Conservation (phyloP, 2,329 filamentous ascomycete species). For the Falciphora oryzae region DNA sequence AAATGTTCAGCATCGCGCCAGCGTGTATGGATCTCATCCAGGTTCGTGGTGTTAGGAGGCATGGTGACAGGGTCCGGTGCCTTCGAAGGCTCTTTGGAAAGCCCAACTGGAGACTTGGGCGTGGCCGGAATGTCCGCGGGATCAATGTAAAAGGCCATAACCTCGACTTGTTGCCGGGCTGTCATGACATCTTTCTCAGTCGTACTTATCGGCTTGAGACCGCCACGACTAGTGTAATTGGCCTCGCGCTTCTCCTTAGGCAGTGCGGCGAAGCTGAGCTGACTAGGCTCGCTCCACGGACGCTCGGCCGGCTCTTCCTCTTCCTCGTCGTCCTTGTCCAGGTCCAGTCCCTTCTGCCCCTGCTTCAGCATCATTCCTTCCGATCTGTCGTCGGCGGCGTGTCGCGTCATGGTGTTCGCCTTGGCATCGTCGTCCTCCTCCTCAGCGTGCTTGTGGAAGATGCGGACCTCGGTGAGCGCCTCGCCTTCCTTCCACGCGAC, state of each 20-base stretch:
- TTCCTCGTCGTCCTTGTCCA: constrained; percentile 53
- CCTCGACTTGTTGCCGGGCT: constrained; percentile 51
- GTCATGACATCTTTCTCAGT: constrained; percentile 50
- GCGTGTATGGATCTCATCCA: constrained; percentile 43
- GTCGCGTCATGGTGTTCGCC: constrained; percentile 61
- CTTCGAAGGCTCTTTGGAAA: neutral
- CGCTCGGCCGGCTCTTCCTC: constrained; percentile 47
- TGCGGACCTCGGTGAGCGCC: constrained; percentile 58
- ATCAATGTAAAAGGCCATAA: constrained; percentile 56
- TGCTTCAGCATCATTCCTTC: constrained; percentile 65
- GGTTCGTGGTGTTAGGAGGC: constrained; percentile 32
- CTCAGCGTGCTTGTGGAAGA: constrained; percentile 66
- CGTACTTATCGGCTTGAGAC: constrained; percentile 43
- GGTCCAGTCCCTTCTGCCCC: constrained; percentile 31
- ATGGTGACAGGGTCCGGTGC: constrained; percentile 22
- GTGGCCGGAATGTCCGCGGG: constrained; percentile 49
- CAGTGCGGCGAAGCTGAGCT: constrained; percentile 42
- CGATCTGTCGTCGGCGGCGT: constrained; percentile 66
- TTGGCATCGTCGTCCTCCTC: constrained; percentile 70
- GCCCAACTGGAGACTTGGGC: constrained; percentile 43
- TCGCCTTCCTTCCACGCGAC: constrained; percentile 66
- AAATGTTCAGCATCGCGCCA: constrained; percentile 34
- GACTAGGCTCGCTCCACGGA: constrained; percentile 44
- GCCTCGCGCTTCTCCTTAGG: constrained; percentile 39
- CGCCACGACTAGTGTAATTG: constrained; percentile 50